Evolutionary conservation across 768 basidiomycete species (phyloP).

Genomic region (Trametes cubensis): DNA sequence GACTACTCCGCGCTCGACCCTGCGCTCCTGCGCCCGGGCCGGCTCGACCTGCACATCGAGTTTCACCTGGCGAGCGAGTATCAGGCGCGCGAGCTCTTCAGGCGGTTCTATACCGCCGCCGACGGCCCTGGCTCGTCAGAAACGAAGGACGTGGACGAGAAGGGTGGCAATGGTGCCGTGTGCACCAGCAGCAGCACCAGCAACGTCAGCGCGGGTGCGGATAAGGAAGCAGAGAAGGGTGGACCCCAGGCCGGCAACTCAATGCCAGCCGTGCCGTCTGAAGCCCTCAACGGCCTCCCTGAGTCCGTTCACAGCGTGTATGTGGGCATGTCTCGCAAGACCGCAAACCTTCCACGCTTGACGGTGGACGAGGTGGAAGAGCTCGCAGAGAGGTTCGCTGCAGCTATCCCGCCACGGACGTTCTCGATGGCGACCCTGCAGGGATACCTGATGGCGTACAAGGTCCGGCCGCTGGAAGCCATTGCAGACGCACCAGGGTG

Average conservation of each 20-base stretch:
- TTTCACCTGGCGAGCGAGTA: conserved; percentile 35
- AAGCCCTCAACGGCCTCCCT: background rate
- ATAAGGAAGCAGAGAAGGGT: too few species aligned
- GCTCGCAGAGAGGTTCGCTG: conserved; percentile 61
- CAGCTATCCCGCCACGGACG: conserved; percentile 43
- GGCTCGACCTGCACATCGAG: conserved; percentile 38
- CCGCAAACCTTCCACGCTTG: conserved; percentile 27
- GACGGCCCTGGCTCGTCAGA: background rate
- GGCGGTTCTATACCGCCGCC: conserved; percentile 30
- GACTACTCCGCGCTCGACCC: conserved; percentile 35
- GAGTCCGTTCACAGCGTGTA: conserved; percentile 2
- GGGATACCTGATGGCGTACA: conserved; percentile 72
- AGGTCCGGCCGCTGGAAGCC: conserved; percentile 59
- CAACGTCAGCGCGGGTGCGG: too few species aligned
- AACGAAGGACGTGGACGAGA: background rate
- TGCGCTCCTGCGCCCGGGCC: conserved; percentile 38
- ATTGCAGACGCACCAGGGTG: conserved; percentile 26
- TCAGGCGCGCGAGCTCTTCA: conserved; percentile 38
- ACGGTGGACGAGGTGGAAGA: conserved; percentile 39
- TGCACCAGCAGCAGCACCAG: too few species aligned
- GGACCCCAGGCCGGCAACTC: background rate
- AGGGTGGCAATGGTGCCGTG: background rate
- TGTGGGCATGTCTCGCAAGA: conserved; percentile 1
- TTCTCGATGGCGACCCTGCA: conserved; percentile 58
- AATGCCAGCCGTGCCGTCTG: background rate